A percentile compares a stretch with the other conserved stretches of the same genome.
phyloP scores from a whole-genome alignment of 805 yeast genomes.

The Ogataea degrootiae region DNA sequence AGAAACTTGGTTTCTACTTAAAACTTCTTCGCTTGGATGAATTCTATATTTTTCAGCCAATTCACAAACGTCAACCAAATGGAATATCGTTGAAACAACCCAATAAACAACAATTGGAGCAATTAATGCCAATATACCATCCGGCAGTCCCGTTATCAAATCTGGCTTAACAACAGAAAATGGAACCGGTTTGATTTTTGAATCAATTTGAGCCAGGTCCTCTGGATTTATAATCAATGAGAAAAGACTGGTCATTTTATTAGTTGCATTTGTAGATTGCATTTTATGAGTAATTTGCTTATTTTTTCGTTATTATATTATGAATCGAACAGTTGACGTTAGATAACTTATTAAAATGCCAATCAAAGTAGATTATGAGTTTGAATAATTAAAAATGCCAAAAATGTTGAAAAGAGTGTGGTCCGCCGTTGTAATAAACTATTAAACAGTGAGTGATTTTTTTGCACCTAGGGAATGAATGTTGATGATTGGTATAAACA shows the following conservation, averaged over 20 bases:
- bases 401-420: too few species aligned
- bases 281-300: too few species aligned
- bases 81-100: conserved; percentile 70
- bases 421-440: too few species aligned
- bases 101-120: conserved; percentile 84
- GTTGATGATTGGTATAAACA: too few species aligned
- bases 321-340: too few species aligned
- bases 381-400: too few species aligned
- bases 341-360: too few species aligned
- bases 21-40: conserved; percentile 87
- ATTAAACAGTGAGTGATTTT: too few species aligned
- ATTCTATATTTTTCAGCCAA: conserved; percentile 81
- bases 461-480: too few species aligned
- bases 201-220: conserved; percentile 22
- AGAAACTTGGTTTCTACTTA: conserved; percentile 69
- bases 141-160: conserved; percentile 60
- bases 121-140: conserved; percentile 64
- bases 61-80: conserved; percentile 65
- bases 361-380: too few species aligned
- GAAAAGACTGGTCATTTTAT: not conserved
- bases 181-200: conserved; percentile 25
- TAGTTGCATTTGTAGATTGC: not conserved
- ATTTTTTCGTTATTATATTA: too few species aligned
- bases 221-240: conserved; percentile 6
- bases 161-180: conserved; percentile 30